Evolutionary conservation across 331 rosid genomes (phyloP), one percentile per base, ranked within the genome.

Genomic region (Dryas integrifolia): DNA sequence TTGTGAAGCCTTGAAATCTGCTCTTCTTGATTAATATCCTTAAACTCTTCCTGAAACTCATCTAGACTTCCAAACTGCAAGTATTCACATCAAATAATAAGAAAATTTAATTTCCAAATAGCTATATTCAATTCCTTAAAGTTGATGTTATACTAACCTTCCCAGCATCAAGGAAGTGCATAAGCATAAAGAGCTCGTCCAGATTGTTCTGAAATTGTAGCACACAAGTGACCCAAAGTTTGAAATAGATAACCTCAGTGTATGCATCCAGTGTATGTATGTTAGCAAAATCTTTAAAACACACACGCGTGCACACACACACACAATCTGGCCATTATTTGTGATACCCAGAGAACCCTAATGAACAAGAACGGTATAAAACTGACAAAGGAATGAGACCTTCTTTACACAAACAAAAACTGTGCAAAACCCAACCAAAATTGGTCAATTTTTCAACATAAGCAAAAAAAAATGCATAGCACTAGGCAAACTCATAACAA

Each of bases 81-180:
- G 74, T 14, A 73, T 40, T 68, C 60, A 43, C 41, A 79, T 40
- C n/a, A 43, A 66, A 72, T 61, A 80, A 47, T 74, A 78, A 76
- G 55, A 75, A 30, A 70, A 60, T 46, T 68, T 24, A 67, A 67
- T 56, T 69, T 39, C 16, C 69, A 40, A 52, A 18, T 59, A 65
- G 65, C 72, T 30, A 47, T 40, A 24, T 48, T 14, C 68, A 41
- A 41, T 60, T 59, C 21, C 56, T 71, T 47, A 6, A 43, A 72
- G 41, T 58, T n/a, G 68, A 49, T 2, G 51, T 47, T 66, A 68
- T 12, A 86, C 97, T 81, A 79, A 94, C 98, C 98, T 95, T 95
- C 72, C 98, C 99, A 38, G 96, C 93, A 69, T 92, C 99, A 77
- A 95, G 99, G 83, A 95, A 95, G 85, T 95, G 99, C 99, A 95